phyloP scores from a whole-genome alignment of 1,284 basidiomycete genomes.

The Spongiforma sp. region DNA sequence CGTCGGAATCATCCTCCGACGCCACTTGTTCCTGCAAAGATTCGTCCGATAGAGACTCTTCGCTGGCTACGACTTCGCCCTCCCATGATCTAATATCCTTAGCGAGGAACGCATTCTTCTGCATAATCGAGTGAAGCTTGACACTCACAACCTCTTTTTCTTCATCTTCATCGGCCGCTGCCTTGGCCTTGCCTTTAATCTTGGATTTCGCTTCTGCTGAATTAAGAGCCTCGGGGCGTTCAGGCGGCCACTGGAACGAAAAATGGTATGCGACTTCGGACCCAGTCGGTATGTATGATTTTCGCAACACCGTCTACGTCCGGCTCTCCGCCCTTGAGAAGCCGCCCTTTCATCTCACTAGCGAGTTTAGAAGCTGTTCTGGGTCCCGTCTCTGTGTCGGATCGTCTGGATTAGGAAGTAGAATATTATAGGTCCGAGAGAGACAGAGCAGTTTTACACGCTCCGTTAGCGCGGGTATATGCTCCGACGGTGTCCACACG shows the following conservation, averaged over 20 bases:
- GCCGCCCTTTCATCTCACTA: constrained; percentile 93
- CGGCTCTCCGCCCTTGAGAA: constrained; percentile 95
- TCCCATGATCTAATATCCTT: constrained; percentile 73
- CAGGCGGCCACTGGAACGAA: constrained; percentile 86
- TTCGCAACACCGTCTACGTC: constrained; percentile 94
- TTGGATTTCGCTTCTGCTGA: too few species aligned
- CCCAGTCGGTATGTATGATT: constrained; percentile 98
- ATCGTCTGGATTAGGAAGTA: constrained; percentile 62
- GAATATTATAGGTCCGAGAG: constrained; percentile 87
- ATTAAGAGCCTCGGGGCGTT: constrained; percentile 72
- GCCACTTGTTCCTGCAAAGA: constrained; percentile 37
- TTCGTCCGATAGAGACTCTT: constrained; percentile 31
- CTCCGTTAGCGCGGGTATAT: constrained; percentile 87
- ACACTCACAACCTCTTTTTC: constrained; percentile 55
- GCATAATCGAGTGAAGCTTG: constrained; percentile 74
- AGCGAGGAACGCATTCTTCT: constrained; percentile 83
- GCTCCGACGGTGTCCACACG: constrained; percentile 96
- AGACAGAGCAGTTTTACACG: constrained; percentile 95
- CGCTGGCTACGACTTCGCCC: constrained; percentile 44
- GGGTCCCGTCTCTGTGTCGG: constrained; percentile 64
- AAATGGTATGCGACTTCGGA: constrained; percentile 94
- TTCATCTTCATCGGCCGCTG: constrained; percentile 33
- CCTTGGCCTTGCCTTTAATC: constrained; percentile 45
- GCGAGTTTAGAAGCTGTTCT: constrained; percentile 82
- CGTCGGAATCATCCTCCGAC: constrained; percentile 38